phyloP scores from a whole-genome alignment of 768 basidiomycete genomes.

The Phanerodontia chrysosporium region DNA sequence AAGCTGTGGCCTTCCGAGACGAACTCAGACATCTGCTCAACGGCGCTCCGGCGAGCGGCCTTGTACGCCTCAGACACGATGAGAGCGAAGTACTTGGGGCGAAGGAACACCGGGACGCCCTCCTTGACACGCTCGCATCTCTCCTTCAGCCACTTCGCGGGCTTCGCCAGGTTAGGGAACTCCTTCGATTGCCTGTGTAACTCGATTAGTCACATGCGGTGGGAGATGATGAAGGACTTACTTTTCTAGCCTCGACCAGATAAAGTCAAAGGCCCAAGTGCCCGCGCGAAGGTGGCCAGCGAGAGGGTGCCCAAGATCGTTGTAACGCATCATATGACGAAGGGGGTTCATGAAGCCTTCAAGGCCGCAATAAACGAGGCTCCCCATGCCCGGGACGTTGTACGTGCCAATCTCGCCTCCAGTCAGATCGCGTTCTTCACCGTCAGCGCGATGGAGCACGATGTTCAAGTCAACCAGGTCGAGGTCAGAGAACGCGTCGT shows the following conservation, averaged over 20 bases:
- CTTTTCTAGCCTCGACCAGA: slow-evolving; percentile 63
- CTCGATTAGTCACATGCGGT: background rate
- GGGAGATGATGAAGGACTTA: slow-evolving; percentile 36
- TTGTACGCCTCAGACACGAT: slow-evolving; percentile 91
- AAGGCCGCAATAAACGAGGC: slow-evolving; percentile 86
- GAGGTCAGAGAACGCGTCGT: slow-evolving; percentile 68
- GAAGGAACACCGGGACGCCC: slow-evolving; percentile 77
- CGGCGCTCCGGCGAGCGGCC: slow-evolving; percentile 73
- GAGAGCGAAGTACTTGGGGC: slow-evolving; percentile 95
- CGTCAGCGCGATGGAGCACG: slow-evolving; percentile 80
- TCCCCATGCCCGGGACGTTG: slow-evolving; percentile 69
- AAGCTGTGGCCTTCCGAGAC: slow-evolving; percentile 81
- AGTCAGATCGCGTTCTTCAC: slow-evolving; percentile 90
- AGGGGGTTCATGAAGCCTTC: slow-evolving; percentile 97
- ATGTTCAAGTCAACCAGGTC: slow-evolving; percentile 88
- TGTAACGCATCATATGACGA: slow-evolving; percentile 77
- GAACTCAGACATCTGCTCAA: slow-evolving; percentile 89
- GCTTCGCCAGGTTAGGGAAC: slow-evolving; percentile 65
- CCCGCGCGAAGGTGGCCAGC: slow-evolving; percentile 86
- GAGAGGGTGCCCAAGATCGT: slow-evolving; percentile 91
- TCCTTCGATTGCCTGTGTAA: slow-evolving; percentile 48
- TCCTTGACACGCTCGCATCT: slow-evolving; percentile 80
- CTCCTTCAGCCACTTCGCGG: slow-evolving; percentile 81
- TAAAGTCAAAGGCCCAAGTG: slow-evolving; percentile 90
- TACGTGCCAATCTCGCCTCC: slow-evolving; percentile 78